phyloP scores from a whole-genome alignment of 495 filamentous ascomycete species.

The Trichoderma erinaceum region DNA sequence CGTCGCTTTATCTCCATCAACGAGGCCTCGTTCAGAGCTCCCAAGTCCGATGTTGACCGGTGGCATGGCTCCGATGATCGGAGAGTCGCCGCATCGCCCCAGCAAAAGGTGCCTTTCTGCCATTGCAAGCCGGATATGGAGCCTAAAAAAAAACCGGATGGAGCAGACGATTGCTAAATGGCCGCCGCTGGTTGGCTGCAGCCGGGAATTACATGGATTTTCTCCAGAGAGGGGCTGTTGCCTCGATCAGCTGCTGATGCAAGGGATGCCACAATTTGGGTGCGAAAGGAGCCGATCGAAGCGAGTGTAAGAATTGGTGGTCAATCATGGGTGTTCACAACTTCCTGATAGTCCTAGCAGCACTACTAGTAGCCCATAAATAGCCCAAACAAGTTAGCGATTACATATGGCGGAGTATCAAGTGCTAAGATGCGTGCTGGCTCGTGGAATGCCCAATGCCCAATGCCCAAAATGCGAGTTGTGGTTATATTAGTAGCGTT shows the following conservation, averaged over 20 bases:
- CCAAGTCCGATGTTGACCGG: slow-evolving; percentile 6
- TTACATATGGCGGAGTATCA: too few relatives aligned
- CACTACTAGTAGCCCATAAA: too few relatives aligned
- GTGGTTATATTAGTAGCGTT: too few relatives aligned
- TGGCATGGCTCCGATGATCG: slow-evolving; percentile 26
- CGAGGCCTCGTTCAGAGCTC: background rate
- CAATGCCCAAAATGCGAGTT: too few relatives aligned
- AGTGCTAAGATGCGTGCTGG: too few relatives aligned
- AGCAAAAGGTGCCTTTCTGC: background rate
- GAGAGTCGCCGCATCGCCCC: slow-evolving; percentile 18
- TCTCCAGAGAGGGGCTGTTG: background rate
- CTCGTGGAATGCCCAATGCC: too few relatives aligned
- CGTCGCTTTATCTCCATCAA: background rate
- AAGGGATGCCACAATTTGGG: too few relatives aligned
- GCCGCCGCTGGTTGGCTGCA: background rate
- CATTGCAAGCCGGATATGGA: background rate
- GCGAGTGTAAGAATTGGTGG: too few relatives aligned
- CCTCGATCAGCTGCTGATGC: background rate
- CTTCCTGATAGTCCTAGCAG: too few relatives aligned
- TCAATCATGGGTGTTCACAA: too few relatives aligned
- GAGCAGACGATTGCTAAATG: slow-evolving; percentile 1
- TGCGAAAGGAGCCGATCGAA: too few relatives aligned
- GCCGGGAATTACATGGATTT: background rate
- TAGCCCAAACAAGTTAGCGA: too few relatives aligned
- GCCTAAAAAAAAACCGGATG: background rate